Conservation (phyloP, 2,329 filamentous ascomycete genomes). For the Calonectria pauciramosa region DNA sequence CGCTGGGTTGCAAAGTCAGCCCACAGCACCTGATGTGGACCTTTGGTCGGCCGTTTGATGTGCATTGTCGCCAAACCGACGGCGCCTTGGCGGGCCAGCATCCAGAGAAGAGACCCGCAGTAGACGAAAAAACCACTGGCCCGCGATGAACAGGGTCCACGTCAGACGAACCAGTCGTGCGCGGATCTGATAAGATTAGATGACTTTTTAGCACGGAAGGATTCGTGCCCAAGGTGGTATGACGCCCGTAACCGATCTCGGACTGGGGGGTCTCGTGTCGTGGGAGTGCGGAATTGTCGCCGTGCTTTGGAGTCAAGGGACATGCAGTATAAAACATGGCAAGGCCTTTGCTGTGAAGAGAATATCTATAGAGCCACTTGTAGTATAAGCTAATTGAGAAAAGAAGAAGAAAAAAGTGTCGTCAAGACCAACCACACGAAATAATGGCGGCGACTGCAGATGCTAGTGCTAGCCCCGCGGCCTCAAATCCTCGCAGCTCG, state of each 20-base stretch:
- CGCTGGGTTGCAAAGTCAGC: constrained; percentile 19
- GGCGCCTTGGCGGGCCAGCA: constrained; percentile 4
- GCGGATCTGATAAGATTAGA: constrained; percentile 45
- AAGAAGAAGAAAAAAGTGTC: background rate
- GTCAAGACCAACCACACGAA: background rate
- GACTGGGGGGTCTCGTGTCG: background rate
- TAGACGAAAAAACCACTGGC: background rate
- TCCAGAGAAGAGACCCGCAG: background rate
- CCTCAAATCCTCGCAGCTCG: constrained; percentile 29
- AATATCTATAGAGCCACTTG: background rate
- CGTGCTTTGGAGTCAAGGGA: constrained; percentile 8
- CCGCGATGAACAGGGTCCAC: constrained; percentile 9
- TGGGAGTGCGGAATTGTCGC: constrained; percentile 32
- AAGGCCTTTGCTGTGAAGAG: background rate
- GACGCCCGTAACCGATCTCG: constrained; percentile 25
- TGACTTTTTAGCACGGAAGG: constrained; percentile 18
- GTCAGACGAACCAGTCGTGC: constrained; percentile 13
- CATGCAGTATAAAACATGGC: background rate
- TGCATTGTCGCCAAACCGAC: constrained; percentile 12
- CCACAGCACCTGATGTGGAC: constrained; percentile 16
- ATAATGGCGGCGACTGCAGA: constrained; percentile 27
- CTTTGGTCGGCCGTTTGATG: background rate
- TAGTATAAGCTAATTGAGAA: background rate
- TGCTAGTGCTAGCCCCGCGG: constrained; percentile 5
- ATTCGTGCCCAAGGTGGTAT: constrained; percentile 19